phyloP scores from a whole-genome alignment of 2,329 filamentous ascomycete genomes.

The Fusarium sp. region DNA sequence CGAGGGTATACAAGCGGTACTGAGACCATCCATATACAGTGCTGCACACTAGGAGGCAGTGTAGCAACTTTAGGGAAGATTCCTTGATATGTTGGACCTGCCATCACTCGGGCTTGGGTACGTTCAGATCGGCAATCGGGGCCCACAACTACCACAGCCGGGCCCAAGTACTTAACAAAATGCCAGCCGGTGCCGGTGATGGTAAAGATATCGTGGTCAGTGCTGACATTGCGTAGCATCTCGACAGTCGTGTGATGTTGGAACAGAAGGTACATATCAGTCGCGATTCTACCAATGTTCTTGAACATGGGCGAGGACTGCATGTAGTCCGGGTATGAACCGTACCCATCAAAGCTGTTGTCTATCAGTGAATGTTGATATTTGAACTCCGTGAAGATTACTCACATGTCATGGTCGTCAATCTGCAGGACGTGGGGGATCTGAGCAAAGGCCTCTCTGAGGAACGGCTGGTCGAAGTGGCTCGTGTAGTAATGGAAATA shows the following conservation, averaged over 20 bases:
- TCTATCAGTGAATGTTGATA: constrained; percentile 23
- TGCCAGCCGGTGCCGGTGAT: constrained; percentile 98
- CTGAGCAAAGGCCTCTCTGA: constrained; percentile 95
- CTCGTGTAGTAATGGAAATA: constrained; percentile 99
- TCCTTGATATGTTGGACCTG: constrained; percentile 95
- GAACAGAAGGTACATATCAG: constrained; percentile 98
- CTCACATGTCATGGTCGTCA: constrained; percentile 98
- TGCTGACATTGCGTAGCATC: constrained; percentile 87
- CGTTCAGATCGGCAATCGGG: constrained; percentile 93
- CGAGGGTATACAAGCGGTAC: constrained; percentile 92
- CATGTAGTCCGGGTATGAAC: constrained; percentile 98
- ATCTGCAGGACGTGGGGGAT: constrained; percentile 94
- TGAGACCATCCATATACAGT: constrained; percentile 95
- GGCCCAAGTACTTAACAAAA: constrained; percentile 96
- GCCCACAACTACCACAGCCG: constrained; percentile 88
- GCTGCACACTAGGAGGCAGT: constrained; percentile 91
- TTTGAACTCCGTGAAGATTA: constrained; percentile 40
- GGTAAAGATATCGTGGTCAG: constrained; percentile 93
- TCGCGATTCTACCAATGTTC: constrained; percentile 94
- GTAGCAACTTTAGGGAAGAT: constrained; percentile 95
- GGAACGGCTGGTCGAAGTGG: constrained; percentile 95
- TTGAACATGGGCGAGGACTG: constrained; percentile 98
- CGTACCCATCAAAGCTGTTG: constrained; percentile 90
- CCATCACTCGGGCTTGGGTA: constrained; percentile 90
- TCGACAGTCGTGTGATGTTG: constrained; percentile 97